Evolutionary conservation across 495 filamentous ascomycete genomes (phyloP).

Genomic region (Penicillium antarcticum): DNA sequence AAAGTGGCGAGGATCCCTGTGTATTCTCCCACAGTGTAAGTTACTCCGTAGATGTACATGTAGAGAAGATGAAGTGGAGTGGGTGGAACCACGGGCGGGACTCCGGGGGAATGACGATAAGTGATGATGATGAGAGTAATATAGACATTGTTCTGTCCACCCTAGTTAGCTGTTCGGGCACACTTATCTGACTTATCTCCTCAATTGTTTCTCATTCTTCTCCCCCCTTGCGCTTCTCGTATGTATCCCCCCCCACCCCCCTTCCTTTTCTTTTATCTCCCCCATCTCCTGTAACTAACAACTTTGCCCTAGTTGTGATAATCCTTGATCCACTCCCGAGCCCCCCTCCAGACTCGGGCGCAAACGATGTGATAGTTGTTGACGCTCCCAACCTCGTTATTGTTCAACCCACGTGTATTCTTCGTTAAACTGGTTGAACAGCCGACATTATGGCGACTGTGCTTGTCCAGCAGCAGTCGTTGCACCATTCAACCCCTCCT

Average conservation of each 20-base stretch:
- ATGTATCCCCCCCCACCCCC: background rate
- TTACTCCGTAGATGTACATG: background rate
- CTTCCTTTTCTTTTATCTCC: background rate
- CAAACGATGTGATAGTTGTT: conserved; percentile 4
- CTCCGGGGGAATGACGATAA: conserved; percentile 12
- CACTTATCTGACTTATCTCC: conserved; percentile 9
- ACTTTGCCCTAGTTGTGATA: too few species aligned
- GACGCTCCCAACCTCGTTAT: background rate
- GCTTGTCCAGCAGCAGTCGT: conserved; percentile 45
- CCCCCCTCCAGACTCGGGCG: too few species aligned
- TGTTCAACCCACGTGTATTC: too few species aligned
- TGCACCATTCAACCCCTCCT: conserved; percentile 47
- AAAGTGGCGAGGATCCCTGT: conserved; percentile 11
- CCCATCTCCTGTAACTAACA: background rate
- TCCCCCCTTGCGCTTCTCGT: background rate
- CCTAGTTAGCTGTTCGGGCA: background rate
- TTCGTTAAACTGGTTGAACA: background rate
- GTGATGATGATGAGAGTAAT: conserved; percentile 21
- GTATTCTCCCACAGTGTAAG: background rate
- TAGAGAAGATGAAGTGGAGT: conserved; percentile 4
- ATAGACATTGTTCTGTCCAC: background rate
- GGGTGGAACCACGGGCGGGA: conserved; percentile 7
- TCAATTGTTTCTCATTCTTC: conserved; percentile 5
- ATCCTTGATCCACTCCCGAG: too few species aligned
- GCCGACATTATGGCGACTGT: conserved; percentile 46